Base-by-base conservation (phyloP, 371 early-diverging fungal species). In the Mortierella sp. region DNA sequence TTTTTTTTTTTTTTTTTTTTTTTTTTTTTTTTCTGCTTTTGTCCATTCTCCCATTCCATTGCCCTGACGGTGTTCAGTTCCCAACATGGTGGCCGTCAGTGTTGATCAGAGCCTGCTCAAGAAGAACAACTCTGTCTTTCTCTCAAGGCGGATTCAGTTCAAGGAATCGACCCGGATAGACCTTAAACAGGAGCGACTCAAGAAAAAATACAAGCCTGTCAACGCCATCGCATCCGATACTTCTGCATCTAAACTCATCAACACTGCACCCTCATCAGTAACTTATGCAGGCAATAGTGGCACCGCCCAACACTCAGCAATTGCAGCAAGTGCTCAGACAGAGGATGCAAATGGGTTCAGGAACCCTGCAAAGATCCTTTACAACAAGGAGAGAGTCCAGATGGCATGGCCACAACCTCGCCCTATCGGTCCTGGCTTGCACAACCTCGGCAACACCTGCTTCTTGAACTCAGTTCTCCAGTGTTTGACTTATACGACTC, bases 381-480 rank as follows among this genome's bases (percentile, higher is more conserved):
- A 88, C 72, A 70, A 80, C 19, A 82, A 83, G 46, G 85, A 89
- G 30, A 84, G 84, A 62, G 83, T 92, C 25, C 57, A 82, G 11
- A 60, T 73, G 28, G 64, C 74, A 47, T 94, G 93, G 93, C 80
- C 75, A 16, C 57, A 80, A n/a, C 72, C 84, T 44, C 85, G 87
- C 18, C 75, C 84, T 11, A 84, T 93, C 55, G 94, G 94, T 4
- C 89, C 92, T 19, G 97, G 97, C 6, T 82, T 97, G 45, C 82
- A 89, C 66, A 97, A 98, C 75, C 85, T 95, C 46, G 95, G 96
- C 26, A 99, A 99, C 72, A 97, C 98, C 0, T 99, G 99, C 79
- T 99, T 94, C 83, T 85, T 98, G 75, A 99, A 98, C 85, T 91
- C 95, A 15, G 90, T 93, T 4, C 77, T 99, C 18, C 97, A 98